Conservation (phyloP, 768 basidiomycete genomes). For the Auricularia sp. region DNA sequence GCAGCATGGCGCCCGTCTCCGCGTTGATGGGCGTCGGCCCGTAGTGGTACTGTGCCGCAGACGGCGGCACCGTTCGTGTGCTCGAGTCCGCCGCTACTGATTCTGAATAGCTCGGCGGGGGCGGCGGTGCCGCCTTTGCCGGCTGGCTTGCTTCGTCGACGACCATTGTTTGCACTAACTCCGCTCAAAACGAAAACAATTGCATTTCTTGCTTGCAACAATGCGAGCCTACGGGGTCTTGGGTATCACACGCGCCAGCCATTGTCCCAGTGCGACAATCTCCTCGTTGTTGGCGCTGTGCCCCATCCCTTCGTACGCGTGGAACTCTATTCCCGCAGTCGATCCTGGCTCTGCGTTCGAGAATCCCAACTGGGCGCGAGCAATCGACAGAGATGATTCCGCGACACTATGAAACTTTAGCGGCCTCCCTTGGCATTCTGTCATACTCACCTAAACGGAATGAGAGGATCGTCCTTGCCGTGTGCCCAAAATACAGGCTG, state of each 20-base stretch:
- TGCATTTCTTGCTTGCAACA: neutral
- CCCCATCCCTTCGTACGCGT: conserved; percentile 52
- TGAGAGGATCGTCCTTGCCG: conserved; percentile 65
- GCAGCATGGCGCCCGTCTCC: conserved; percentile 21
- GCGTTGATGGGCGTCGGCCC: conserved; percentile 35
- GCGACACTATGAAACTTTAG: neutral
- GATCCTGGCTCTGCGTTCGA: conserved; percentile 12
- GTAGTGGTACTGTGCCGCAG: conserved; percentile 7
- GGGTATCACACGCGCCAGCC: conserved; percentile 54
- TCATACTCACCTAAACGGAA: conserved; percentile 37
- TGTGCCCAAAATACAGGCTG: conserved; percentile 84
- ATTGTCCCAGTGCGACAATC: conserved; percentile 56
- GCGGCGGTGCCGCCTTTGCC: neutral
- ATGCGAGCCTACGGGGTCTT: conserved; percentile 1
- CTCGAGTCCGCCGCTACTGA: neutral
- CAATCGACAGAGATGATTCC: conserved; percentile 9
- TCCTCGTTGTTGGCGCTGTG: conserved; percentile 60
- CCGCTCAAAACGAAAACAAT: neutral
- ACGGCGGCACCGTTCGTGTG: neutral
- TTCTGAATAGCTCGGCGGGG: conserved; percentile 3
- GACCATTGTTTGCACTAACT: neutral
- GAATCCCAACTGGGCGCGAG: conserved; percentile 2
- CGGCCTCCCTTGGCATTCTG: neutral
- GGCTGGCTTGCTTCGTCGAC: neutral
- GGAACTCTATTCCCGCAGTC: conserved; percentile 51